Evolutionary conservation across 1,284 basidiomycete species (phyloP).

Genomic region (Fistulinella cinereoalba): DNA sequence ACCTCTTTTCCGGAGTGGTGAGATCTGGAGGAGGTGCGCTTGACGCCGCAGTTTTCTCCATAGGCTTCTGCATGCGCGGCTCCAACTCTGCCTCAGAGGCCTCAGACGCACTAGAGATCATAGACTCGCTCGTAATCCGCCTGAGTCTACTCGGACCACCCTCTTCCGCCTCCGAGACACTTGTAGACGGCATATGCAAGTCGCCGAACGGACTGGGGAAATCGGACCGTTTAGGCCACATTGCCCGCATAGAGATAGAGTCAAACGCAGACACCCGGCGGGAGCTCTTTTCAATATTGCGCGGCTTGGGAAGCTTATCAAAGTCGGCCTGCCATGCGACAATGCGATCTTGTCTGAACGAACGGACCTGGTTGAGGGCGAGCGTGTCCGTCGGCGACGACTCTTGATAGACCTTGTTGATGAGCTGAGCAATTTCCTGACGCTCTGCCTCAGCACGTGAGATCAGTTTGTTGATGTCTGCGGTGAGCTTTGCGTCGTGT

Average conservation of each 20-base stretch:
- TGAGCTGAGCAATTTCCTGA: conserved; percentile 69
- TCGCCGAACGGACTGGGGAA: conserved; percentile 50
- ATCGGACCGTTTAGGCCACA: conserved; percentile 64
- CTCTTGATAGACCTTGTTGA: conserved; percentile 80
- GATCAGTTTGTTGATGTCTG: conserved; percentile 67
- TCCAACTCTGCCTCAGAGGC: conserved; percentile 49
- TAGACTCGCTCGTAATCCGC: conserved; percentile 52
- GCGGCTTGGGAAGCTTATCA: conserved; percentile 68
- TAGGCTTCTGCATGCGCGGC: conserved; percentile 20
- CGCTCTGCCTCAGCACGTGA: conserved; percentile 71
- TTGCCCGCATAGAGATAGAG: conserved; percentile 67
- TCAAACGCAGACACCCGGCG: conserved; percentile 62
- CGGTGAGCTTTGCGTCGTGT: conserved; percentile 55
- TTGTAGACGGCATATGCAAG: conserved; percentile 56
- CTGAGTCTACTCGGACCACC: conserved; percentile 41
- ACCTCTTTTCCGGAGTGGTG: conserved; percentile 29
- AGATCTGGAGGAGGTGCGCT: conserved; percentile 9
- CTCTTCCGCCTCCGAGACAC: conserved; percentile 79
- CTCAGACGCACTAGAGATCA: conserved; percentile 60
- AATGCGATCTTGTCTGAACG: conserved; percentile 88
- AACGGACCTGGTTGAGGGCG: conserved; percentile 84
- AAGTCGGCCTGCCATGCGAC: conserved; percentile 96
- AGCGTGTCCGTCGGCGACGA: conserved; percentile 83
- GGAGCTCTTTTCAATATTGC: conserved; percentile 45
- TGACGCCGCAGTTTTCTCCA: conserved; percentile 21